Evolutionary conservation across 2,329 filamentous ascomycete genomes (phyloP).

Genomic region (Teratosphaeriaceae sp.): DNA sequence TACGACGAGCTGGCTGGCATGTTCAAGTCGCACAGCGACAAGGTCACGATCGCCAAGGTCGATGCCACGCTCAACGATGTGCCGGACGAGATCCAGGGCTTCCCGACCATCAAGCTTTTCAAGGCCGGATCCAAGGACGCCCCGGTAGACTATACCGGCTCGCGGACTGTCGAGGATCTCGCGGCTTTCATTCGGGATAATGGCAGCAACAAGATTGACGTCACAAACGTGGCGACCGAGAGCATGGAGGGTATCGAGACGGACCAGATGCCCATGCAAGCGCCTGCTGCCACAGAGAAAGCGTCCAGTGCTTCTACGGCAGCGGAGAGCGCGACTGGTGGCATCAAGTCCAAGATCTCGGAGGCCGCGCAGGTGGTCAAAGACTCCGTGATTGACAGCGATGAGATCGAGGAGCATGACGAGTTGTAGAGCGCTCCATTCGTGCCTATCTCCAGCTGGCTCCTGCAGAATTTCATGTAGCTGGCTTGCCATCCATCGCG

Average conservation of each 20-base stretch:
- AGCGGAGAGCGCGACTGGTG: conserved; percentile 18
- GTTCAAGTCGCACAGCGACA: conserved; percentile 46
- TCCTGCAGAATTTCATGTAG: not conserved
- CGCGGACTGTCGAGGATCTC: conserved; percentile 85
- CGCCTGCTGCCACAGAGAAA: conserved; percentile 32
- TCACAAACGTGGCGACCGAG: conserved; percentile 50
- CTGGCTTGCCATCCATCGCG: too few relatives aligned
- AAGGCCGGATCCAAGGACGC: conserved; percentile 79
- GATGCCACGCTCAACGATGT: conserved; percentile 96
- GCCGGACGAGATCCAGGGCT: conserved; percentile 92
- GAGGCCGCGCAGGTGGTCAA: conserved; percentile 28
- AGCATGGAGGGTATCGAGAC: conserved; percentile 37
- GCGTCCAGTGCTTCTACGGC: conserved; percentile 18
- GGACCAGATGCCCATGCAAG: conserved; percentile 42
- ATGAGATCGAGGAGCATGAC: conserved; percentile 51
- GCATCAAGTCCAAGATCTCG: conserved; percentile 30
- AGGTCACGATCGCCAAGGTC: conserved; percentile 76
- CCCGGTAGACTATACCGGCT: conserved; percentile 80
- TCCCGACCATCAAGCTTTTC: conserved; percentile 99
- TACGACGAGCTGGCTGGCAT: conserved; percentile 58
- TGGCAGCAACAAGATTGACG: conserved; percentile 75
- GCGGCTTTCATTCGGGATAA: conserved; percentile 91
- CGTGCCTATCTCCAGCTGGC: not conserved
- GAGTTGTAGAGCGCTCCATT: conserved; percentile 56
- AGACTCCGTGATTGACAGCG: conserved; percentile 27